Conservation (phyloP, 108 stramenopile species). For the Stephanodiscus triporus region DNA sequence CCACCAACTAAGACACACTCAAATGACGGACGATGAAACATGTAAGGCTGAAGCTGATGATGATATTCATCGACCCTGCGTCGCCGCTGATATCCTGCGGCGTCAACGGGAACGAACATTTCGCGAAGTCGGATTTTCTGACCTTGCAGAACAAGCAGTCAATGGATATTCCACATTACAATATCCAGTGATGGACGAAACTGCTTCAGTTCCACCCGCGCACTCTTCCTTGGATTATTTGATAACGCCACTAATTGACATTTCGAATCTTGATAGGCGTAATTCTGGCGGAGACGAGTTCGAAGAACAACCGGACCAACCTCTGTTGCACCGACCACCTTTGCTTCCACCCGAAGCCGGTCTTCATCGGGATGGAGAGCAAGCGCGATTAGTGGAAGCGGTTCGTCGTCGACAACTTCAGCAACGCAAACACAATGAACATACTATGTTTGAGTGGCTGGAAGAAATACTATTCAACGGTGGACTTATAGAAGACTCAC, state of each 20-base stretch:
- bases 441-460: constrained; percentile 17
- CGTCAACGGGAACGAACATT: constrained; percentile 10
- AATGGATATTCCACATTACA: constrained; percentile 9
- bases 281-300: background rate
- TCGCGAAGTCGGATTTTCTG: constrained; percentile 13
- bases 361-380: constrained; percentile 47
- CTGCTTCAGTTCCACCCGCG: background rate
- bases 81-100: constrained; percentile 11
- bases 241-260: constrained; percentile 18
- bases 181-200: constrained; percentile 10
- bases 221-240: constrained; percentile 7
- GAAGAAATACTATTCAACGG: constrained; percentile 14
- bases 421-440: constrained; percentile 15
- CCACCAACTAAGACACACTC: background rate
- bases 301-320: background rate
- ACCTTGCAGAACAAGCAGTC: constrained; percentile 8
- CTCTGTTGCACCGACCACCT: background rate
- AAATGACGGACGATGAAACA: background rate
- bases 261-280: constrained; percentile 8
- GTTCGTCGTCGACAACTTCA: constrained; percentile 34
- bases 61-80: background rate
- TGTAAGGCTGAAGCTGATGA: background rate
- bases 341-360: constrained; percentile 28
- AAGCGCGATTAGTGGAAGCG: constrained; percentile 38
- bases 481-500: background rate